phyloP scores from a whole-genome alignment of 1,139 yeast species.

The Yamadazyma conglobata region DNA sequence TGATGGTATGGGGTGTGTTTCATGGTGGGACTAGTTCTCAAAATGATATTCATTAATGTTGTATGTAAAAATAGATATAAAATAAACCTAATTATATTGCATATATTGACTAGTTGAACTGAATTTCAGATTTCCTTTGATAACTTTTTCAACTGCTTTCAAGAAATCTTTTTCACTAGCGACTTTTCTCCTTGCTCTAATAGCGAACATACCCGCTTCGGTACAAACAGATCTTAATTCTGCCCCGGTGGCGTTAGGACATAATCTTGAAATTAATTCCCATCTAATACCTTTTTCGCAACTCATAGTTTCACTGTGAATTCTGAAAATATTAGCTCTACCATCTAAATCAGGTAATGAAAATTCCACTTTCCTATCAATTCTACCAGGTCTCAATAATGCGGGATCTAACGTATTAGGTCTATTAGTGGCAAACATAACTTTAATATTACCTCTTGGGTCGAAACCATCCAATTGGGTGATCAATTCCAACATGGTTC shows the following conservation, averaged over 20 bases:
- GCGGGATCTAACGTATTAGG: slow-evolving; percentile 99
- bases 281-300: slow-evolving; percentile 96
- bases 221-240: slow-evolving; percentile 95
- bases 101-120: slow-evolving; percentile 95
- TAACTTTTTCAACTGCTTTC: slow-evolving; percentile 96
- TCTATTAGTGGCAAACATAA: slow-evolving; percentile 98
- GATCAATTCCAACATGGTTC: slow-evolving; percentile 97
- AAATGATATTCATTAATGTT: not conserved
- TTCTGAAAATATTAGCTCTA: slow-evolving; percentile 93
- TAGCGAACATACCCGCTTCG: slow-evolving; percentile 99
- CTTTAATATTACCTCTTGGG: slow-evolving; percentile 97
- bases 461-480: slow-evolving; percentile 98
- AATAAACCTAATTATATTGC: slow-evolving; percentile 71
- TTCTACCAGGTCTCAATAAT: slow-evolving; percentile 93
- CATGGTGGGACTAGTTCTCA: slow-evolving; percentile 84
- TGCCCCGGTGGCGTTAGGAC: slow-evolving; percentile 99
- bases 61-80: too few species aligned
- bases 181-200: slow-evolving; percentile 95
- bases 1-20: slow-evolving; percentile 92
- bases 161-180: slow-evolving; percentile 97
- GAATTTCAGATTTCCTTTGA: slow-evolving; percentile 96
- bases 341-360: slow-evolving; percentile 96
- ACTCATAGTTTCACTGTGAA: slow-evolving; percentile 96
- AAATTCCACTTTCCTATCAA: slow-evolving; percentile 96
- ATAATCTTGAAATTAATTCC: slow-evolving; percentile 94